A percentile compares a stretch with the other conserved stretches of the same genome.
These are phyloP conservation scores for Aureobasidium sp. DNA, from an alignment of 2,329 filamentous ascomycete species.

Conservation along the genomic window DNA sequence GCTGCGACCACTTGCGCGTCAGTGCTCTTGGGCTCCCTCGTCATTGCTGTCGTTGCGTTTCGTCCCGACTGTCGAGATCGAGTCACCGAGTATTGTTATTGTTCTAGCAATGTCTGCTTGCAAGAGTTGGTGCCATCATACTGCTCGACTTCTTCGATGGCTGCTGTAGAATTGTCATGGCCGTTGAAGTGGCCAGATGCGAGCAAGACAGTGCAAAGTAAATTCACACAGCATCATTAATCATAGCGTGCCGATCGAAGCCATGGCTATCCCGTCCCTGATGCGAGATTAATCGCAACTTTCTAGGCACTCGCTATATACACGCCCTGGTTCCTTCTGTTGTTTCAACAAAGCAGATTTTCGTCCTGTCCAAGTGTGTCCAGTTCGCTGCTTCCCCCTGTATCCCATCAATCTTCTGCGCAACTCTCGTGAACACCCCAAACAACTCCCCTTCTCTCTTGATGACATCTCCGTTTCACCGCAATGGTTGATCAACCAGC, in stretches of 20 bases:
- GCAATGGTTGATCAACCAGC: background rate
- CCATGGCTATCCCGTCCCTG: background rate
- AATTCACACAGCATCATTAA: background rate
- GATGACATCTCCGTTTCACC: background rate
- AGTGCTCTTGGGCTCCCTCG: background rate
- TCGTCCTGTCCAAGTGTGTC: background rate
- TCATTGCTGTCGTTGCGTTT: background rate
- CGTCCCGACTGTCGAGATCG: background rate
- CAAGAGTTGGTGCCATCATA: background rate
- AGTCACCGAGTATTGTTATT: background rate
- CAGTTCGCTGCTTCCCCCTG: background rate
- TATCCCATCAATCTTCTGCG: background rate
- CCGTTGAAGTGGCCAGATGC: background rate
- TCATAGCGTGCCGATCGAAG: background rate
- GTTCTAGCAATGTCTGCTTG: background rate
- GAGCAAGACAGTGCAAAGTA: slow-evolving; percentile 4
- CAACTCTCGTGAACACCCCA: background rate
- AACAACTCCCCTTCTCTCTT: background rate
- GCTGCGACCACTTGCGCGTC: background rate
- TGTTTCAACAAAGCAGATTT: background rate
- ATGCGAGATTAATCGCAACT: slow-evolving; percentile 1
- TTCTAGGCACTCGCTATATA: slow-evolving; percentile 2
- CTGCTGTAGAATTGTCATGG: background rate
- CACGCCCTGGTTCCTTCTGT: background rate
- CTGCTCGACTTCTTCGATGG: background rate